Percentiles rank a stretch among this genome's conserved stretches.
Conservation (phyloP, 1,284 basidiomycete species). For the Cutaneotrichosporon mucoides region DNA sequence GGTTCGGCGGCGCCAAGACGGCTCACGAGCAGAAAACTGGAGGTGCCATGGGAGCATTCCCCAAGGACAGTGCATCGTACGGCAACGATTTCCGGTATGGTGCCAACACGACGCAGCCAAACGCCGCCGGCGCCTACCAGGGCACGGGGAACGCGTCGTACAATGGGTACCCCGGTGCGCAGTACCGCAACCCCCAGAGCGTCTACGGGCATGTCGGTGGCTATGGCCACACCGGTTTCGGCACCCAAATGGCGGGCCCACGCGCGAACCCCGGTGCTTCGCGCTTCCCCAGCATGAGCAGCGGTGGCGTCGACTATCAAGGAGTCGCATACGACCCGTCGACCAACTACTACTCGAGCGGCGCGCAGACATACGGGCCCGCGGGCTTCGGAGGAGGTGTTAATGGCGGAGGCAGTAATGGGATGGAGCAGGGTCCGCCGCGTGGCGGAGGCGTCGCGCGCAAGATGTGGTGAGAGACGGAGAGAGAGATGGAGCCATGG, state of each 20-base stretch:
- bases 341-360: background rate
- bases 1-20: constrained; percentile 12
- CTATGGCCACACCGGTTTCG: constrained; percentile 16
- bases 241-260: constrained; percentile 16
- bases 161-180: constrained; percentile 6
- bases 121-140: constrained; percentile 1
- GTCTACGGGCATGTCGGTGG: constrained; percentile 6
- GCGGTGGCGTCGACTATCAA: background rate
- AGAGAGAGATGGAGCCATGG: no score
- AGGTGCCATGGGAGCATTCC: constrained; percentile 1
- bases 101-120: background rate
- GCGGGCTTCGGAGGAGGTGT: background rate
- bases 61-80: constrained; percentile 4
- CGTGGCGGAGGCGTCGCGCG: no score
- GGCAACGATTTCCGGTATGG: constrained; percentile 10
- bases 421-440: no score
- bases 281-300: constrained; percentile 4
- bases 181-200: background rate
- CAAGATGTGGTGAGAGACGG: no score
- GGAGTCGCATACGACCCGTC: background rate
- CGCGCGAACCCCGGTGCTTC: background rate
- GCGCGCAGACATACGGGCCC: background rate
- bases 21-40: constrained; percentile 4
- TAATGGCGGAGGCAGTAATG: background rate
- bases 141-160: background rate